phyloP scores from a whole-genome alignment of 306 rosid genomes.

The Hippophae rhamnoides region DNA sequence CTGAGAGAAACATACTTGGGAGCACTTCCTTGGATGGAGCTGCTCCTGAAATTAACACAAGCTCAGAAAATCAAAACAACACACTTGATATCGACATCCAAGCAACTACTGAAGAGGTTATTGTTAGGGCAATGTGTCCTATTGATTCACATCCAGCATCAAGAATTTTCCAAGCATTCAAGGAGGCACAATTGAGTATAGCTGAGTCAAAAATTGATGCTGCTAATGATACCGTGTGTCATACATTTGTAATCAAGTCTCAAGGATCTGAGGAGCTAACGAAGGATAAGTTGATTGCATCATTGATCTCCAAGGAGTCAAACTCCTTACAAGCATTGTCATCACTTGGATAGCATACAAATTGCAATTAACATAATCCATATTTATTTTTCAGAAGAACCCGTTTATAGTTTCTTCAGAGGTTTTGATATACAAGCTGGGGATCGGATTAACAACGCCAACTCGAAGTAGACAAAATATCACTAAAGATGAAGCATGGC shows the following conservation, averaged over 20 bases:
- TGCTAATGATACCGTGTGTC: slow-evolving; percentile 50
- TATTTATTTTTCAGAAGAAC: slow-evolving; percentile 43
- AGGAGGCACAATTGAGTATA: slow-evolving; percentile 44
- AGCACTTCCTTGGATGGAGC: slow-evolving; percentile 40
- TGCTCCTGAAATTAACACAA: slow-evolving; percentile 20
- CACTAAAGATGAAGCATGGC: slow-evolving; percentile 53
- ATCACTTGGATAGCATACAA: slow-evolving; percentile 33
- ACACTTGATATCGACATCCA: slow-evolving; percentile 49
- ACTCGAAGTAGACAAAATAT: slow-evolving; percentile 54
- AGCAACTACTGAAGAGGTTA: slow-evolving; percentile 43
- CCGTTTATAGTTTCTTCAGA: slow-evolving; percentile 32
- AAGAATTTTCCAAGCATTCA: slow-evolving; percentile 54
- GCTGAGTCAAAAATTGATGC: slow-evolving; percentile 55
- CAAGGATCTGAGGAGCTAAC: slow-evolving; percentile 62
- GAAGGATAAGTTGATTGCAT: slow-evolving; percentile 70
- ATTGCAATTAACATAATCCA: slow-evolving; percentile 37
- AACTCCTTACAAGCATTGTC: slow-evolving; percentile 41
- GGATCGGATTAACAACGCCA: slow-evolving; percentile 32
- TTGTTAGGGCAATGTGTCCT: slow-evolving; percentile 57
- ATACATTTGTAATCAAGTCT: slow-evolving; percentile 65
- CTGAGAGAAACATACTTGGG: slow-evolving; percentile 38
- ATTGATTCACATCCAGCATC: slow-evolving; percentile 65
- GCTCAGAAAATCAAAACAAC: slow-evolving; percentile 24
- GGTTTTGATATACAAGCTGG: slow-evolving; percentile 50
- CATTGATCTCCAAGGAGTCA: slow-evolving; percentile 52